Conservation (phyloP, 495 filamentous ascomycete species). For the Trichoderma orchidacearum region DNA sequence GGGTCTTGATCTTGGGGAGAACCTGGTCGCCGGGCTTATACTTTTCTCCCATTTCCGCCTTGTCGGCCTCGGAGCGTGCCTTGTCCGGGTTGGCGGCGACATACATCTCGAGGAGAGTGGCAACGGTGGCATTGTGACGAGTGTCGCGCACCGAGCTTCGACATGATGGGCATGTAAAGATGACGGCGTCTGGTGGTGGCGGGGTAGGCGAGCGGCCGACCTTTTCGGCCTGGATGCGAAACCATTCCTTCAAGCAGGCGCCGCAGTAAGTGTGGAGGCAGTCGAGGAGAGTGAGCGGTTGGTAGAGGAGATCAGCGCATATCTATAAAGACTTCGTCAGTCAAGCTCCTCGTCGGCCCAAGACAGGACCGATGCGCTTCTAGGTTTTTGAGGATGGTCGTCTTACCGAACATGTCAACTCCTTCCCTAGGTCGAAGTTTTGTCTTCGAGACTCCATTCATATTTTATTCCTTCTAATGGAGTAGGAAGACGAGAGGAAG, state of each 20-base stretch:
- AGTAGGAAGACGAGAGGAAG: background rate
- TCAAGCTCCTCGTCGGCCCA: too few relatives aligned
- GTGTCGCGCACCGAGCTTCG: constrained; percentile 74
- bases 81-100: constrained; percentile 61
- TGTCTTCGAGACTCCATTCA: constrained; percentile 7
- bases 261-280: constrained; percentile 97
- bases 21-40: constrained; percentile 74
- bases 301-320: constrained; percentile 89
- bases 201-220: constrained; percentile 29
- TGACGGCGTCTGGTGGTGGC: constrained; percentile 29
- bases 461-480: background rate
- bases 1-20: constrained; percentile 37
- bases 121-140: constrained; percentile 70
- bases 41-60: constrained; percentile 48
- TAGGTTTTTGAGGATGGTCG: background rate
- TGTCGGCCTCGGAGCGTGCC: constrained; percentile 51
- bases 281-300: constrained; percentile 90
- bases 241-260: constrained; percentile 91
- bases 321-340: constrained; percentile 42
- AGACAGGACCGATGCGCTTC: background rate
- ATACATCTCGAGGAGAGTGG: constrained; percentile 69
- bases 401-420: constrained; percentile 84
- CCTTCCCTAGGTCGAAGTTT: constrained; percentile 62
- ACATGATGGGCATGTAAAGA: constrained; percentile 86
- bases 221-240: constrained; percentile 43